Conservation (phyloP, 805 yeast species). For the Metschnikowia bowlesiae region DNA sequence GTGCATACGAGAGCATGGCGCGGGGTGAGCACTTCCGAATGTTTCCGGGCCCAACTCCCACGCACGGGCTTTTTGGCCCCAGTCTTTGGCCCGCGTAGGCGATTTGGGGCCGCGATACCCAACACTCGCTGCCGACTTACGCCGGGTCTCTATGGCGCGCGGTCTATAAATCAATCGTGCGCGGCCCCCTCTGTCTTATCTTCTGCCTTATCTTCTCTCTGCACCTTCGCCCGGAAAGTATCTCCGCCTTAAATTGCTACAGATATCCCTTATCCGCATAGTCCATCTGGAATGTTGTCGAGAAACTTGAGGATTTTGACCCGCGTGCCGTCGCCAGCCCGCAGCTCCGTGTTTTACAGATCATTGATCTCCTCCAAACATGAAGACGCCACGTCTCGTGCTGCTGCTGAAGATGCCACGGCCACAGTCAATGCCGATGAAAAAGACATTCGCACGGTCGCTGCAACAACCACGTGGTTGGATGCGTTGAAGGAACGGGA, state of each 20-base stretch:
- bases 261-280: too few species aligned
- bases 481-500: conserved; percentile 75
- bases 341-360: background rate
- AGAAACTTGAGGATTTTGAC: background rate
- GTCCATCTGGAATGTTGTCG: background rate
- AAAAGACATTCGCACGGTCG: conserved; percentile 44
- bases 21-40: background rate
- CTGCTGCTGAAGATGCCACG: conserved; percentile 69
- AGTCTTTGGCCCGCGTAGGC: background rate
- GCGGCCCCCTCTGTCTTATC: background rate
- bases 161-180: background rate
- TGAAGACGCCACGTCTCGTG: conserved; percentile 42
- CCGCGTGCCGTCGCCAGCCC: background rate
- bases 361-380: conserved; percentile 1
- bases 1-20: too few species aligned
- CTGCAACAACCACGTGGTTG: conserved; percentile 72
- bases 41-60: background rate
- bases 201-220: background rate
- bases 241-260: too few species aligned
- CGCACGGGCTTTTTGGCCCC: background rate
- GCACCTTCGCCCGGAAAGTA: background rate
- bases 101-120: background rate
- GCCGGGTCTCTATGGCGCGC: background rate
- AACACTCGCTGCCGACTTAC: background rate
- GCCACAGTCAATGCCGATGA: conserved; percentile 65